phyloP scores from a whole-genome alignment of 345 rosid species.

The Salix viminalis region DNA sequence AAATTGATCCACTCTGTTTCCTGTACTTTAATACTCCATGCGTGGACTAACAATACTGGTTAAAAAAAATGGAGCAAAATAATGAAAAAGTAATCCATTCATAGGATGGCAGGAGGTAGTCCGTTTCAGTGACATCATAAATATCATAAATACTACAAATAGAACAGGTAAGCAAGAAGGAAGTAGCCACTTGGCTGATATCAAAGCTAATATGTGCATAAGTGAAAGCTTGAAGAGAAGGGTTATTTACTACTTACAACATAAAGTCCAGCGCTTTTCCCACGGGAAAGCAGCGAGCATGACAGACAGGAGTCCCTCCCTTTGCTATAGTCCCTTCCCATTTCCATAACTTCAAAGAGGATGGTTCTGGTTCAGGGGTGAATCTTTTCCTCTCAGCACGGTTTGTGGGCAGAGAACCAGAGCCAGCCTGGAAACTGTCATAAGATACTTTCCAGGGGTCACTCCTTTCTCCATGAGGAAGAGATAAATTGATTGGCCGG shows the following conservation, averaged over 20 bases:
- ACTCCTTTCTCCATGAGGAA: slow-evolving; percentile 40
- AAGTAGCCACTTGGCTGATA: neutral
- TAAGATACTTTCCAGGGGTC: slow-evolving; percentile 45
- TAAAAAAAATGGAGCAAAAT: neutral
- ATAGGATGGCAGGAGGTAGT: neutral
- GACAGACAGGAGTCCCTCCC: slow-evolving; percentile 90
- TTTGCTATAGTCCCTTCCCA: slow-evolving; percentile 98
- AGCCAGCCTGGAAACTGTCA: slow-evolving; percentile 45
- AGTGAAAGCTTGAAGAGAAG: slow-evolving; percentile 1
- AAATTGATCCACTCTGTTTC: neutral
- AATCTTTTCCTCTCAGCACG: slow-evolving; percentile 53
- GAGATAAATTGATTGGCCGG: slow-evolving; percentile 26
- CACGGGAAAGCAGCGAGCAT: slow-evolving; percentile 88
- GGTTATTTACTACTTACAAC: slow-evolving; percentile 54
- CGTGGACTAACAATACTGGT: neutral
- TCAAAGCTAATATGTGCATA: neutral
- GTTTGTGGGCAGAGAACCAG: slow-evolving; percentile 37
- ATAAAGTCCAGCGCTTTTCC: slow-evolving; percentile 76
- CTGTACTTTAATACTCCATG: neutral
- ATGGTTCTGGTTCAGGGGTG: slow-evolving; percentile 47
- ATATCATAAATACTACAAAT: neutral
- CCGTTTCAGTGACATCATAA: neutral
- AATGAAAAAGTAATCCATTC: neutral
- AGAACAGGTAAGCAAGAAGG: neutral
- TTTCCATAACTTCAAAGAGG: slow-evolving; percentile 79